Base-by-base conservation (phyloP, 2,329 filamentous ascomycete genomes). In the Tolypocladium guangdongense region DNA sequence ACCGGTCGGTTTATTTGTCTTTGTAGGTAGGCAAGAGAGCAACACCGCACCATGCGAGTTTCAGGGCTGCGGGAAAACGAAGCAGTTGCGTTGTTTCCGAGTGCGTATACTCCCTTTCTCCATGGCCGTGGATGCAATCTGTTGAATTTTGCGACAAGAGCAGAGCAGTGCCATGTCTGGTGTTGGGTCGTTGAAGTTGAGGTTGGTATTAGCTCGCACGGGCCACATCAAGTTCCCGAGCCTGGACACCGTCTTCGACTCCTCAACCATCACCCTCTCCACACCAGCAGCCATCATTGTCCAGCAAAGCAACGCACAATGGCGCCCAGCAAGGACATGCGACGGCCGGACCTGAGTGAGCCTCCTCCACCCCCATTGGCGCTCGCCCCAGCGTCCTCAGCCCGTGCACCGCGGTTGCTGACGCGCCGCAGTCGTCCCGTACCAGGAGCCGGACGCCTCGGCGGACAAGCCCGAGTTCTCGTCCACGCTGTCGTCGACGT, bases 371-470 rank as follows among this genome's bases (percentile, higher is more conserved):
- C 14, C 10, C 7, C 20, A 7, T 33, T 20, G 43, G 10, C 43
- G 43, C 43, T n/a, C 10, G 43, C 24, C 27, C 27, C 41, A 1
- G 18, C 18, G 43, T 18, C 43, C 8, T 7, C 10, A 32, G 14
- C 27, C 10, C 27, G 43, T 8, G 18, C 18, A 6, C 14, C 8
- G 32, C 18, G 22, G 24, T 35, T 18, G 22, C 41, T 30, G 43
- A 43, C 27, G 47, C 3, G 24, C 45, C 24, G 35, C 53, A 96
- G 91, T 91, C 67, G 88, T 96, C 62, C 91, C 91, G 56, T 96
- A 93, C 71, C 83, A 89, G 70, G 86, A 87, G 62, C 89, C 90
- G 45, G 75, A 78, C 49, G 75, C 81, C 62, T 83, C 84, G 63
- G 80, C 78, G 64, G 78, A 81, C 22, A 63, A 75, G 57, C 74